Evolutionary conservation across 331 rosid genomes (phyloP), one percentile per base, ranked within the genome.

Genomic region (Pyracantha coccinea): DNA sequence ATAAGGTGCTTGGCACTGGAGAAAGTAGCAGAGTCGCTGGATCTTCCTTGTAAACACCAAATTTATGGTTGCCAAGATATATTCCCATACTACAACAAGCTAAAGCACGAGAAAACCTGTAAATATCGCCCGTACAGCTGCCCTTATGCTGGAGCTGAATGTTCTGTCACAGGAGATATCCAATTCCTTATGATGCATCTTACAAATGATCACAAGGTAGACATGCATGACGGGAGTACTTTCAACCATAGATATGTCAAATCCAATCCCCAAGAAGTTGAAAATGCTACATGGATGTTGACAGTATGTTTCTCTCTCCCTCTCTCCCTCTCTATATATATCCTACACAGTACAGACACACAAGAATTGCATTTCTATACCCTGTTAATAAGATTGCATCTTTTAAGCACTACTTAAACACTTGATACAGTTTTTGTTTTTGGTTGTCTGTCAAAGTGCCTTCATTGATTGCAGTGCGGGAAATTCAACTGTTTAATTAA

Each of bases 241-340:
- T 86, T 86, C 85, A 86, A 78, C 73, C 90, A 86, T 66, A 79
- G 90, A 86, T 86, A 86, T 71, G 88, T 86, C 29, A 86, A 86
- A 75, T 84, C 88, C 71, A 84, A 81, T 77, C 86, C 90, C 24
- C 83, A 77, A 16, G 90, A 86, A 77, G 80, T 81, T 24, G 90
- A 80, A 72, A 82, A 86, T 75, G 90, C 90, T 47, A 86, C 85
- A 17, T 86, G 90, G 90, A 84, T 84, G 88, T 71, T 86, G 29
- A 86, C 88, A 11, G 90, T 86, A 79, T 69, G 77, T 73, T 58
- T 67, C 50, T 64, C 64, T 38, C 69, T 58, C 54, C 7, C 29
- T 25, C 32, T 64, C 60, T 28, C 6, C 8, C 16, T 24, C 27
- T 14, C 0, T 3, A 33, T 32, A 12, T 33, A 13, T 63, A 4